Conservation (phyloP, 495 filamentous ascomycete genomes). For the Penicillium cinerascens region DNA sequence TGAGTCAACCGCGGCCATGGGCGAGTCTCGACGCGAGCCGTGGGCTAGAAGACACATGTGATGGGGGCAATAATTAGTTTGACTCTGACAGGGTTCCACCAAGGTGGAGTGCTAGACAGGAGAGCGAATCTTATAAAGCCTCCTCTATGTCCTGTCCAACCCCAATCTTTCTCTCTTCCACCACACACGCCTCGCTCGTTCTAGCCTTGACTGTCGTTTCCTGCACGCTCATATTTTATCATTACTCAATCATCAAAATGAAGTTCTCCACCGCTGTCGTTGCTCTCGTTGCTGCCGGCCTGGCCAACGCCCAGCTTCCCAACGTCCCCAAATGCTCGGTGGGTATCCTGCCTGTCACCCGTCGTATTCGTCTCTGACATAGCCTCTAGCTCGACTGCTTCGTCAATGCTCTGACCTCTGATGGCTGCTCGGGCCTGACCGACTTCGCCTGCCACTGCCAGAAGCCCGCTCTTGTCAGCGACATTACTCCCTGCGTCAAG, state of each 20-base stretch:
- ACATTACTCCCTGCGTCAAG: slow-evolving; percentile 45
- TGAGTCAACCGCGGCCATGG: slow-evolving; percentile 20
- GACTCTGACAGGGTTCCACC: slow-evolving; percentile 5
- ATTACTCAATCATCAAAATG: slow-evolving; percentile 32
- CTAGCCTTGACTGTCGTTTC: slow-evolving; percentile 28
- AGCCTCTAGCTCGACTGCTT: slow-evolving; percentile 41
- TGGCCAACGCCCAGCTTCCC: slow-evolving; percentile 40
- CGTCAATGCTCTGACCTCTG: slow-evolving; percentile 32
- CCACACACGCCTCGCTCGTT: slow-evolving; percentile 17
- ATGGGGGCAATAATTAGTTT: slow-evolving; percentile 10
- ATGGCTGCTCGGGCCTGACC: slow-evolving; percentile 42
- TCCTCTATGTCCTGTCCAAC: slow-evolving; percentile 6
- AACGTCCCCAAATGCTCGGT: slow-evolving; percentile 46
- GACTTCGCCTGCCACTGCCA: slow-evolving; percentile 53
- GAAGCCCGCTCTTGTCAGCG: slow-evolving; percentile 37
- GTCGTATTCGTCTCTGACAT: not conserved
- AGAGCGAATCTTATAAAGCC: slow-evolving; percentile 23
- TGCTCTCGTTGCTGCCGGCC: slow-evolving; percentile 33
- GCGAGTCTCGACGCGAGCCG: not conserved
- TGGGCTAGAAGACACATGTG: slow-evolving; percentile 19
- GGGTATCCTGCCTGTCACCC: slow-evolving; percentile 6
- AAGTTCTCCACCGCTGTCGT: slow-evolving; percentile 33
- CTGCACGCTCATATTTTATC: slow-evolving; percentile 3
- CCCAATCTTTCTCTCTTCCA: not conserved
- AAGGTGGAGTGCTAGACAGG: not conserved